A percentile compares a stretch with the other conserved stretches of the same genome.
These are phyloP conservation scores for Gillenia trifoliata DNA, from an alignment of 306 rosid genomes.

Conservation along the genomic window DNA sequence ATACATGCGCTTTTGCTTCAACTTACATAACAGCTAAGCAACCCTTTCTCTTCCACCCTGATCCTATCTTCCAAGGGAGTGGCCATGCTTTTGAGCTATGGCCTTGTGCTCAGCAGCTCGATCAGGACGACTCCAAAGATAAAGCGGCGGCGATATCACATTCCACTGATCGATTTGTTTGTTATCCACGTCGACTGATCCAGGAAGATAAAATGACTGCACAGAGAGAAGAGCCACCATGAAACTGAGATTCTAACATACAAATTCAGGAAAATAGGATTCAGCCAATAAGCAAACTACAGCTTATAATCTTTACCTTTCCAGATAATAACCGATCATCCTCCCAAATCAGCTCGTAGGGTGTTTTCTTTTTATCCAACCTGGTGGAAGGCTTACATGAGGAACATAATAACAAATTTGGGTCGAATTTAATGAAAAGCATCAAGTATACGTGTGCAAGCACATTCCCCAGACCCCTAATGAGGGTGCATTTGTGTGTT, in stretches of 20 bases:
- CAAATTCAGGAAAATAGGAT: not conserved
- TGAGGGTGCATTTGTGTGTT: not conserved
- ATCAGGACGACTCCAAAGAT: constrained; percentile 61
- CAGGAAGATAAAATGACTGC: constrained; percentile 65
- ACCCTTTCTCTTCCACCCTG: not conserved
- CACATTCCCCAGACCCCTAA: too few relatives aligned
- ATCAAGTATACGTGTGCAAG: too few relatives aligned
- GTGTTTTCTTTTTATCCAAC: constrained; percentile 12
- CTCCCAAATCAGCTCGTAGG: constrained; percentile 69
- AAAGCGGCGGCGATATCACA: constrained; percentile 39
- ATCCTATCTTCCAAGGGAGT: constrained; percentile 3
- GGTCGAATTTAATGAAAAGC: not conserved
- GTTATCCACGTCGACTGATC: constrained; percentile 47
- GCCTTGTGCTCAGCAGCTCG: constrained; percentile 39
- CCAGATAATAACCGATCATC: constrained; percentile 46
- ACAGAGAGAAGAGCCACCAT: constrained; percentile 11
- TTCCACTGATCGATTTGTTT: constrained; percentile 62
- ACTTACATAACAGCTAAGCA: not conserved
- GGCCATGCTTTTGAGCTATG: constrained; percentile 48
- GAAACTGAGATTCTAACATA: constrained; percentile 8
- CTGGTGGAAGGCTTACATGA: not conserved
- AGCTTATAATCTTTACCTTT: constrained; percentile 34
- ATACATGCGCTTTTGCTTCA: not conserved
- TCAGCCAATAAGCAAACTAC: not conserved
- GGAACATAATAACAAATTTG: not conserved